Conservation (phyloP, 164 flowering plant genomes). For the Dillenia turbinata region DNA sequence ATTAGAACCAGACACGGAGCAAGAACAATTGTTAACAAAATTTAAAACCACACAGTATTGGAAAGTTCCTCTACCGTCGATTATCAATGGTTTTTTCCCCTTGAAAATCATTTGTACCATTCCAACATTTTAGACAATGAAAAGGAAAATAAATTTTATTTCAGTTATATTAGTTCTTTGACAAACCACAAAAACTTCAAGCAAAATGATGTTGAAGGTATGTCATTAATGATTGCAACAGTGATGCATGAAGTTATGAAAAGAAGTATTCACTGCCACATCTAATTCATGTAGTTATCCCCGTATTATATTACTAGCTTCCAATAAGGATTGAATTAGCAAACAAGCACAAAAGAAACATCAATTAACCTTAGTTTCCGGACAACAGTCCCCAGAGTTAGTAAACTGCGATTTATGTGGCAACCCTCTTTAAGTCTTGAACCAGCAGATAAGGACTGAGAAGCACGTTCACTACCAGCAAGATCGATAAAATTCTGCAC, state of each 20-base stretch:
- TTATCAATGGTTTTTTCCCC: too few species aligned
- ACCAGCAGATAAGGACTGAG: constrained; percentile 83
- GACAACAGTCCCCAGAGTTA: constrained; percentile 88
- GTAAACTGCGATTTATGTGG: constrained; percentile 94
- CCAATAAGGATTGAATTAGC: not conserved
- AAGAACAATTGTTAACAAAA: too few species aligned
- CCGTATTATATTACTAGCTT: not conserved
- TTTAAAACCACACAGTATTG: too few species aligned
- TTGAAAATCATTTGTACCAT: too few species aligned
- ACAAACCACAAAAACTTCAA: too few species aligned
- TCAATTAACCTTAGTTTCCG: constrained; percentile 76
- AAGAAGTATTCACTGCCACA: not conserved
- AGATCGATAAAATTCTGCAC: constrained; percentile 92
- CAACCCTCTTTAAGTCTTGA: constrained; percentile 91
- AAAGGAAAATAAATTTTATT: too few species aligned
- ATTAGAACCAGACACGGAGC: too few species aligned
- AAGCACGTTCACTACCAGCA: constrained; percentile 98
- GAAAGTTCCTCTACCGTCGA: too few species aligned
- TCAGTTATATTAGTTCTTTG: too few species aligned
- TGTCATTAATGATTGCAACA: too few species aligned
- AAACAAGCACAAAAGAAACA: not conserved
- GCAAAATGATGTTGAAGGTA: too few species aligned
- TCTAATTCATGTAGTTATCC: not conserved
- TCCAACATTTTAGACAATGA: too few species aligned
- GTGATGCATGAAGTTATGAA: not conserved